A percentile compares a stretch with the other conserved stretches of the same genome.
Evolutionary conservation across 768 basidiomycete species (phyloP).

Genomic region (Kwoniella dejecticola): DNA sequence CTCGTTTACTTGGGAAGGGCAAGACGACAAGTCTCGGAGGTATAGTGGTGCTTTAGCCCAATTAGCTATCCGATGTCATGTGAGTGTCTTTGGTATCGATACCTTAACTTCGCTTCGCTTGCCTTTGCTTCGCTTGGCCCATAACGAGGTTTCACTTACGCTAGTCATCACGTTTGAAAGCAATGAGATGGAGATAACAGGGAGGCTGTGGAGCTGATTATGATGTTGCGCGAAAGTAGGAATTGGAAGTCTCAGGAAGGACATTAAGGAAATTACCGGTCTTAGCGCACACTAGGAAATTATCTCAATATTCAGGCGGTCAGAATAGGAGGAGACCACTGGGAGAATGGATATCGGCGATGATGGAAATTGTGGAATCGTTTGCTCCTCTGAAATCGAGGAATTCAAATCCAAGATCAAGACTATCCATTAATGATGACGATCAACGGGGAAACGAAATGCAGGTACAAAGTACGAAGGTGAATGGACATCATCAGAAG

Average conservation of each 20-base stretch:
- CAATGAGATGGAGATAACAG: no score
- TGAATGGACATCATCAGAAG: background rate
- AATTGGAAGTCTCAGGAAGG: constrained; percentile 78
- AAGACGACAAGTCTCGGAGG: constrained; percentile 39
- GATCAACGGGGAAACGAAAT: no score
- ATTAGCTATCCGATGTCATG: constrained; percentile 77
- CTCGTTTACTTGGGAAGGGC: constrained; percentile 11
- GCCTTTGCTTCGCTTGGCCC: no score
- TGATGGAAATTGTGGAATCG: constrained; percentile 69
- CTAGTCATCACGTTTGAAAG: no score
- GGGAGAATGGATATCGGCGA: constrained; percentile 78
- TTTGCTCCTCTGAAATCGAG: background rate
- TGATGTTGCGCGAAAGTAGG: background rate
- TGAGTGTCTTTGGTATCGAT: constrained; percentile 57
- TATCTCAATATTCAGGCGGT: constrained; percentile 56
- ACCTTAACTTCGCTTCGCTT: no score
- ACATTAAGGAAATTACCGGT: constrained; percentile 91
- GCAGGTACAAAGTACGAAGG: no score
- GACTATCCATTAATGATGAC: no score
- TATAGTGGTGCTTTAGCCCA: constrained; percentile 65
- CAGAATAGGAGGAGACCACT: constrained; percentile 59
- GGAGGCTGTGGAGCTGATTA: background rate
- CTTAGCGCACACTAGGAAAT: constrained; percentile 81
- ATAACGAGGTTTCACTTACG: no score
- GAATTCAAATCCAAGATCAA: no score